Percentiles rank a stretch among this genome's conserved stretches.
These are phyloP conservation scores for Lotmaria passim DNA, from an alignment of 208 protist species.

Conservation along the genomic window DNA sequence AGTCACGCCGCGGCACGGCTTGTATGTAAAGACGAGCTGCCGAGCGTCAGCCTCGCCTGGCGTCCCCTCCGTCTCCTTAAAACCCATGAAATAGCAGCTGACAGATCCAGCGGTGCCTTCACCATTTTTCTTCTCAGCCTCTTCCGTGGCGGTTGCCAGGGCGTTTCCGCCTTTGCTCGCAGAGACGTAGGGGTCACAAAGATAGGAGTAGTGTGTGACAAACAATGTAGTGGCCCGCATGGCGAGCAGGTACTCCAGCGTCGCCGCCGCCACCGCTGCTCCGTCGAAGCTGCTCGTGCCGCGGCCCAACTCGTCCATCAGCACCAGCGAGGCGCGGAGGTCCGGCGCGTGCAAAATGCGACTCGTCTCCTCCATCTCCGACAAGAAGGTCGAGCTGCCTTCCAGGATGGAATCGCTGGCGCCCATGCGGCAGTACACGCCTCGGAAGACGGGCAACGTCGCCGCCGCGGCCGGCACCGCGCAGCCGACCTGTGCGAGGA, in stretches of 20 bases:
- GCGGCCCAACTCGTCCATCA: conserved; percentile 97
- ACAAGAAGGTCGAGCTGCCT: conserved; percentile 96
- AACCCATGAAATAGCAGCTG: conserved; percentile 89
- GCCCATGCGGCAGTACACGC: conserved; percentile 95
- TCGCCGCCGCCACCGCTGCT: conserved; percentile 90
- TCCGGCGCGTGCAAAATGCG: conserved; percentile 82
- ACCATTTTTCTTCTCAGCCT: not conserved
- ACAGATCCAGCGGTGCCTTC: too few species aligned
- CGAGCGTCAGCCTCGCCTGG: conserved; percentile 12
- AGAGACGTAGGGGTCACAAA: conserved; percentile 78
- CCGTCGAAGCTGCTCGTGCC: conserved; percentile 97
- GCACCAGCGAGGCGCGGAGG: conserved; percentile 88
- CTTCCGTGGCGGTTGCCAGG: not conserved
- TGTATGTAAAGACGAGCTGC: conserved; percentile 84
- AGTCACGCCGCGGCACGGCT: conserved; percentile 78
- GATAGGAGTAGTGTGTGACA: conserved; percentile 95
- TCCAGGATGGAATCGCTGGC: conserved; percentile 92
- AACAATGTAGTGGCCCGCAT: conserved; percentile 87
- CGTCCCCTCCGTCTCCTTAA: conserved; percentile 24
- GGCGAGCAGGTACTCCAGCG: conserved; percentile 89
- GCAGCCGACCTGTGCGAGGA: conserved; percentile 95
- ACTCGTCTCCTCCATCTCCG: conserved; percentile 97
- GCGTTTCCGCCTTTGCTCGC: not conserved
- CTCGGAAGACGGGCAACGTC: conserved; percentile 84
- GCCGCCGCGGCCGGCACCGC: conserved; percentile 93